Evolutionary conservation across 2,329 filamentous ascomycete genomes (phyloP).

Genomic region (Aspergillus sp.): DNA sequence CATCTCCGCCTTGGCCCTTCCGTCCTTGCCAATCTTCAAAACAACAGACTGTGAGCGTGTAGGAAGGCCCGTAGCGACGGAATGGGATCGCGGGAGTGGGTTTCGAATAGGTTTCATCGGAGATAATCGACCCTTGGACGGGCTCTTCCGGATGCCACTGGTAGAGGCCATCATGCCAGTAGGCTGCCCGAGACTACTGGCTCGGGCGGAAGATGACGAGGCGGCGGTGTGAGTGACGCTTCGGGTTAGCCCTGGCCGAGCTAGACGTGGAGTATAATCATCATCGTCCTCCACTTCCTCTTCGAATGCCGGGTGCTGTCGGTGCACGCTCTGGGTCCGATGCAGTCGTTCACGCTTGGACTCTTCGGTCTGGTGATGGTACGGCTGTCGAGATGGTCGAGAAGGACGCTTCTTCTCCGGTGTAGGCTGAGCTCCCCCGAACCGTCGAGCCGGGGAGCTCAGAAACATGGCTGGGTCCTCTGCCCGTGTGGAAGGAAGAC

Average conservation of each 20-base stretch:
- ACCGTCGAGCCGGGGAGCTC: constrained; percentile 42
- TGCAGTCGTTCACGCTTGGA: constrained; percentile 37
- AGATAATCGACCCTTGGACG: constrained; percentile 37
- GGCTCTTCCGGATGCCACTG: constrained; percentile 33
- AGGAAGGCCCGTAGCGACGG: constrained; percentile 22
- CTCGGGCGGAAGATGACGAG: constrained; percentile 19
- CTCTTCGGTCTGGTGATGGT: constrained; percentile 43
- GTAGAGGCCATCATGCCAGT: constrained; percentile 26
- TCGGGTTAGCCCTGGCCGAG: constrained; percentile 31
- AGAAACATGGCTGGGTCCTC: constrained; percentile 42
- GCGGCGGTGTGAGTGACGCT: constrained; percentile 35
- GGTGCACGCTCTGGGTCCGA: constrained; percentile 23
- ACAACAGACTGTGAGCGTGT: constrained; percentile 36
- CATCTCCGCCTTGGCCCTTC: constrained; percentile 41
- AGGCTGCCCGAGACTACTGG: constrained; percentile 19
- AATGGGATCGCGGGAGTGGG: constrained; percentile 24
- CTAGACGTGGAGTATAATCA: constrained; percentile 24
- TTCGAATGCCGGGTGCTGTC: constrained; percentile 20
- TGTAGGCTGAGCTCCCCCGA: constrained; percentile 32
- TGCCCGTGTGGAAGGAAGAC: constrained; percentile 28
- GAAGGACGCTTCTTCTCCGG: constrained; percentile 20
- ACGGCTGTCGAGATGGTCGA: constrained; percentile 34
- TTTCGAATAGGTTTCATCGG: constrained; percentile 32
- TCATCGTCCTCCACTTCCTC: constrained; percentile 23
- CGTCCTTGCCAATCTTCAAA: constrained; percentile 42